Percentiles rank a stretch among this genome's conserved stretches.
phyloP scores from a whole-genome alignment of 176 grass and related monocot species.

The Stipa capillata region DNA sequence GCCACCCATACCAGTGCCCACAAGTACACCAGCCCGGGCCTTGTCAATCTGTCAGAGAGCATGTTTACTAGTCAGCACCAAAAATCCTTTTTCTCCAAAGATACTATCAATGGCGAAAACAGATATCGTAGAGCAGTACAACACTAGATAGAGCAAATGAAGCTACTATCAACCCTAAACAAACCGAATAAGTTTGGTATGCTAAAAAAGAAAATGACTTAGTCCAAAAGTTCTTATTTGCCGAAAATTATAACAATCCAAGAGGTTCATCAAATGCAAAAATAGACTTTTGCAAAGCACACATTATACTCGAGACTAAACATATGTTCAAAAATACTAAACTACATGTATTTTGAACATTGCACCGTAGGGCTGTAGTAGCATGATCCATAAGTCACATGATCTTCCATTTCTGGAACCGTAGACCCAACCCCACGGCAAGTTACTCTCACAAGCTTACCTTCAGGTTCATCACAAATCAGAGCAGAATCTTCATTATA shows the following conservation, averaged over 20 bases:
- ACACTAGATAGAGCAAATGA: too few relatives aligned
- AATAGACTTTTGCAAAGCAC: not conserved
- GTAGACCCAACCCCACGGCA: not conserved
- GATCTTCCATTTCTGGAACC: not conserved
- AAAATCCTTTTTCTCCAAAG: too few relatives aligned
- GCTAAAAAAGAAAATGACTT: not conserved
- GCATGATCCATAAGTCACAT: not conserved
- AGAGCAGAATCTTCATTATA: not conserved
- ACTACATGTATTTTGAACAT: not conserved
- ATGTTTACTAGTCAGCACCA: too few relatives aligned
- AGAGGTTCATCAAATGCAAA: not conserved
- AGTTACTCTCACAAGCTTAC: not conserved
- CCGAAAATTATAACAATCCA: not conserved
- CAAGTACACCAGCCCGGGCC: too few relatives aligned
- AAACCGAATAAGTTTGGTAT: too few relatives aligned
- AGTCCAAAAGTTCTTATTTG: not conserved
- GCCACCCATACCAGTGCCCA: too few relatives aligned
- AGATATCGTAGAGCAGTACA: too few relatives aligned
- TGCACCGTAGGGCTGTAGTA: not conserved
- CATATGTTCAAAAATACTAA: not conserved
- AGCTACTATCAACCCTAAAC: too few relatives aligned
- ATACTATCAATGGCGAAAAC: not conserved
- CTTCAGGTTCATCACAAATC: not conserved
- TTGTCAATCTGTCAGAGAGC: too few relatives aligned
- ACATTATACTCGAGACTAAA: not conserved